A percentile compares a stretch with the other conserved stretches of the same genome.
Conservation (phyloP, 768 basidiomycete species). For the Xerocomellus dryophilus region DNA sequence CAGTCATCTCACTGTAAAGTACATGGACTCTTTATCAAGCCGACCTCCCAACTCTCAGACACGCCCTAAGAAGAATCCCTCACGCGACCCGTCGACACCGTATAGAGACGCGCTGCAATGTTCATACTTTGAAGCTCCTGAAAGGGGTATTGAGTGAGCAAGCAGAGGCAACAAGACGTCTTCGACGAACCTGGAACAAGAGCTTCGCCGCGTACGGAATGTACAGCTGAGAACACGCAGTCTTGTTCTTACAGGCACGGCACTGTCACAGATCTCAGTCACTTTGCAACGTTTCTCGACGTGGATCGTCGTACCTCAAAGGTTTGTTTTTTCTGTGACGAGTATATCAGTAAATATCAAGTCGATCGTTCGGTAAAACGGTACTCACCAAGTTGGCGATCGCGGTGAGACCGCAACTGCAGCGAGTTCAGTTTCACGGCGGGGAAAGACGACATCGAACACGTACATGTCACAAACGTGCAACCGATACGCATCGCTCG, state of each 20-base stretch:
- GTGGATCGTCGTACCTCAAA: conserved; percentile 62
- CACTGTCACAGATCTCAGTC: conserved; percentile 27
- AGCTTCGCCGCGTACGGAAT: conserved; percentile 97
- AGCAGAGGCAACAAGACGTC: neutral
- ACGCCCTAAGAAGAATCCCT: conserved; percentile 45
- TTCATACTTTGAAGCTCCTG: conserved; percentile 96
- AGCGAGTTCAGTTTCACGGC: conserved; percentile 7
- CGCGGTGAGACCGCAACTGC: conserved; percentile 90
- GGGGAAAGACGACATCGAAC: conserved; percentile 4
- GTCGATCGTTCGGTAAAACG: neutral
- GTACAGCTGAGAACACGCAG: conserved; percentile 58
- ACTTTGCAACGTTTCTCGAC: neutral
- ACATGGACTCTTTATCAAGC: conserved; percentile 27
- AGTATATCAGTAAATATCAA: conserved; percentile 10
- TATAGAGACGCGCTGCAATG: conserved; percentile 84
- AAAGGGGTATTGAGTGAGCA: neutral
- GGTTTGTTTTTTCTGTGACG: conserved; percentile 86
- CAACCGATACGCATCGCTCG: conserved; percentile 87
- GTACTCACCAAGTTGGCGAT: conserved; percentile 89
- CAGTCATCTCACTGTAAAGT: conserved; percentile 29
- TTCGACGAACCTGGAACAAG: conserved; percentile 76
- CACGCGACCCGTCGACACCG: conserved; percentile 83
- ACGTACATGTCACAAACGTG: conserved; percentile 96
- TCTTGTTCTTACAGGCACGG: conserved; percentile 96
- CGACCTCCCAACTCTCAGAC: neutral